Evolutionary conservation across 495 filamentous ascomycete species (phyloP).

Genomic region (Ascodesmis nigricans): DNA sequence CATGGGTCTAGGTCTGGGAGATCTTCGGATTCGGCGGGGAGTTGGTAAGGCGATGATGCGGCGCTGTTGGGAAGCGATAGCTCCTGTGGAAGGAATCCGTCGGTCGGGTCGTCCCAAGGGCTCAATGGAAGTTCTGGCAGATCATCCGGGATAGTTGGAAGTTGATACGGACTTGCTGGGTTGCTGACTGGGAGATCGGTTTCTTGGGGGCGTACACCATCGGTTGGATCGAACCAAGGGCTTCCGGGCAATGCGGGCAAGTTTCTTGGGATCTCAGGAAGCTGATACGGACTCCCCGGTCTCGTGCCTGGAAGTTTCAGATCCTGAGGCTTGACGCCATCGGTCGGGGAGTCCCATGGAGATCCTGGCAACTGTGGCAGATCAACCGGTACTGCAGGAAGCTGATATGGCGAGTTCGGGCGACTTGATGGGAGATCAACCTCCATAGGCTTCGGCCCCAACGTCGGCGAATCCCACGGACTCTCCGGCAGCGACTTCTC

Average conservation of each 20-base stretch:
- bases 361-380: slow-evolving; percentile 2
- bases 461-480: slow-evolving; percentile 5
- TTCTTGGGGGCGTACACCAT: background rate
- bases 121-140: background rate
- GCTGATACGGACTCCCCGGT: slow-evolving; percentile 1
- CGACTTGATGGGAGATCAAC: background rate
- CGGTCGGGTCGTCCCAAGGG: slow-evolving; percentile 2
- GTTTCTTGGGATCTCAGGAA: background rate
- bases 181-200: slow-evolving; percentile 3
- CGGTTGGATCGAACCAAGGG: slow-evolving; percentile 1
- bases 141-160: background rate
- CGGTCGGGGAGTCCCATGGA: slow-evolving; percentile 1
- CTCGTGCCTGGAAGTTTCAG: background rate
- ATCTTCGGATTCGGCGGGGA: no score
- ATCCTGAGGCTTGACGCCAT: background rate
- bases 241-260: background rate
- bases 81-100: slow-evolving; percentile 1
- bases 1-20: no score
- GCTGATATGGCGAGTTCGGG: slow-evolving; percentile 1
- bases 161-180: slow-evolving; percentile 3
- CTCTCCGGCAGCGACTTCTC: slow-evolving; percentile 1
- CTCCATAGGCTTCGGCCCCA: slow-evolving; percentile 3
- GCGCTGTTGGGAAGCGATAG: background rate
- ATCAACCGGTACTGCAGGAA: background rate
- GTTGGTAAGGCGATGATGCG: slow-evolving; percentile 1